These are phyloP conservation scores for Niveomyces coronatus DNA, from an alignment of 2,329 filamentous ascomycete genomes.

Conservation along the genomic window DNA sequence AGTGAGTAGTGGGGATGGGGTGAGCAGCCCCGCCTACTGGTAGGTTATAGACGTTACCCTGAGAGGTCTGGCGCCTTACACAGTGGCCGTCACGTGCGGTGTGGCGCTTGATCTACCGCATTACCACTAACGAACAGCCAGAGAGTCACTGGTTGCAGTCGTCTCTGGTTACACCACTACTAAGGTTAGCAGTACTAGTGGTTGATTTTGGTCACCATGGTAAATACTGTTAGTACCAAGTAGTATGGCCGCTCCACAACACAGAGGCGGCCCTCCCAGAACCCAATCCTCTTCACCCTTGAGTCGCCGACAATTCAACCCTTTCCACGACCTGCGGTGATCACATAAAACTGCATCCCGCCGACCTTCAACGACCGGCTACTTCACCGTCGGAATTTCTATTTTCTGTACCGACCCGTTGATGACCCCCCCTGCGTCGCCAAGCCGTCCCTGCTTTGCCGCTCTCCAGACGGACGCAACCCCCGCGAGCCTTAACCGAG, in stretches of 20 bases:
- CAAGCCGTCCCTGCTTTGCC: neutral
- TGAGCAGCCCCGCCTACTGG: too few species aligned
- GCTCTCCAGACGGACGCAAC: constrained; percentile 7
- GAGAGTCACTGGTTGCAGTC: too few species aligned
- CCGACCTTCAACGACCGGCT: too few species aligned
- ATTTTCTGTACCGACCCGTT: too few species aligned
- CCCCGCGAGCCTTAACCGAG: constrained; percentile 2
- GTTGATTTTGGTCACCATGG: constrained; percentile 6
- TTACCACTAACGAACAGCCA: too few species aligned
- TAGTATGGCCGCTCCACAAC: constrained; percentile 3
- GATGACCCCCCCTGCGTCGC: constrained; percentile 5
- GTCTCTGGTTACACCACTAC: too few species aligned
- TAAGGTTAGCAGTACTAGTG: too few species aligned
- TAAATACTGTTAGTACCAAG: neutral
- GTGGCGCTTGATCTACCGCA: too few species aligned
- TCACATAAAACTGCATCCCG: neutral
- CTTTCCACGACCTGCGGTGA: neutral
- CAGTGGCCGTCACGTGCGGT: too few species aligned
- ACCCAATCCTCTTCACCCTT: constrained; percentile 6
- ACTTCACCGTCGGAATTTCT: neutral
- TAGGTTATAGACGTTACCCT: too few species aligned
- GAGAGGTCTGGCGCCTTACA: too few species aligned
- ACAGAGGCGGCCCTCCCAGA: constrained; percentile 7
- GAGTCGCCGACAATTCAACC: constrained; percentile 6
- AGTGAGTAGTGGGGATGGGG: too few species aligned